A percentile compares a stretch with the other conserved stretches of the same genome.
Evolutionary conservation across 148 eudicot genomes (phyloP).

Genomic region (Euryodendron excelsum): DNA sequence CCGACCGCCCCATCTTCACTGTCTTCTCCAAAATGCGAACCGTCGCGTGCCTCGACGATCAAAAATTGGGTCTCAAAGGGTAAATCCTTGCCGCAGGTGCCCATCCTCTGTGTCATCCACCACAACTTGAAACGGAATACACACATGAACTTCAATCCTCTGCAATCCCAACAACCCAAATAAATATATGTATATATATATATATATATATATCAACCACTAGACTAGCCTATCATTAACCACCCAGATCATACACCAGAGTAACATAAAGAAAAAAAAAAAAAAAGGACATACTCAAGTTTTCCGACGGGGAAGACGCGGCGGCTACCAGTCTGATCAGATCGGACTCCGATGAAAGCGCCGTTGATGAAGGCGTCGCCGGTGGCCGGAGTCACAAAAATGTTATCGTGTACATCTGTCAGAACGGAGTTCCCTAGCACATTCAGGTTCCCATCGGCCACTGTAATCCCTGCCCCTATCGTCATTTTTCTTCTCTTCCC

Average conservation of each 20-base stretch:
- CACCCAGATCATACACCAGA: no score
- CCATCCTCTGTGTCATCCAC: slow-evolving; percentile 98
- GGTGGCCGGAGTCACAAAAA: slow-evolving; percentile 49
- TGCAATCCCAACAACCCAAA: slow-evolving; percentile 21
- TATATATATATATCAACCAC: no score
- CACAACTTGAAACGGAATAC: slow-evolving; percentile 84
- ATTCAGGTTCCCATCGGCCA: slow-evolving; percentile 44
- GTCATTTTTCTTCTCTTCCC: slow-evolving; percentile 45
- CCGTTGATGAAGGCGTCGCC: slow-evolving; percentile 40
- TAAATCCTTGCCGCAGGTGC: slow-evolving; percentile 57
- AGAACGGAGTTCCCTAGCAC: slow-evolving; percentile 56
- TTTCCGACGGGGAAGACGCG: slow-evolving; percentile 77
- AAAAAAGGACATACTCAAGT: slow-evolving; percentile 39
- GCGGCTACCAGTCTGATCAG: slow-evolving; percentile 62
- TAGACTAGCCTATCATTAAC: no score
- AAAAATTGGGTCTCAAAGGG: slow-evolving; percentile 85
- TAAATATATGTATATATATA: neutral
- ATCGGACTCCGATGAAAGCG: slow-evolving; percentile 69
- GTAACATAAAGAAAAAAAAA: neutral
- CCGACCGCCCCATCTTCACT: slow-evolving; percentile 13
- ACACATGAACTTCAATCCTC: slow-evolving; percentile 77
- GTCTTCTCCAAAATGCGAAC: slow-evolving; percentile 24
- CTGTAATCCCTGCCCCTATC: slow-evolving; percentile 58
- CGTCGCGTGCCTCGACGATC: slow-evolving; percentile 54
- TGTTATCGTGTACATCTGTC: slow-evolving; percentile 47